A percentile compares a stretch with the other conserved stretches of the same genome.
Evolutionary conservation across 371 early-diverging fungal genomes (phyloP).

Genomic region (Haplosporangium sp.): DNA sequence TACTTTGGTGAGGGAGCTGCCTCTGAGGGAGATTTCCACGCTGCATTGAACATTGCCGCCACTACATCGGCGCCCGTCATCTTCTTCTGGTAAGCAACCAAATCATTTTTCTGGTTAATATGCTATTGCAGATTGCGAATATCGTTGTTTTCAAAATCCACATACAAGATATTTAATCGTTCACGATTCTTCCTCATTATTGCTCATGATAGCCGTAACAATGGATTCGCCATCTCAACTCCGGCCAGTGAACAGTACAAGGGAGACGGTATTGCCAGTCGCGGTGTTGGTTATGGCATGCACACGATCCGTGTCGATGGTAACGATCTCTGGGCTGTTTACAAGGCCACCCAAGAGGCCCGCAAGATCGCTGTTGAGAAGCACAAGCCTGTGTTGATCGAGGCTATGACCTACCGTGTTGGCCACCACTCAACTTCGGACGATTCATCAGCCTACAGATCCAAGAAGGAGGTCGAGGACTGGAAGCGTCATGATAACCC

Average conservation of each 20-base stretch:
- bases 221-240: conserved; percentile 98
- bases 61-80: conserved; percentile 92
- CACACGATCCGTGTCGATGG: conserved; percentile 97
- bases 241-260: conserved; percentile 95
- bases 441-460: conserved; percentile 95
- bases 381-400: conserved; percentile 92
- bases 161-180: not conserved
- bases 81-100: conserved; percentile 85
- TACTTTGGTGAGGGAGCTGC: conserved; percentile 99
- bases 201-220: conserved; percentile 82
- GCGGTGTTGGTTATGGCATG: conserved; percentile 97
- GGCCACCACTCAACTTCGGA: conserved; percentile 98
- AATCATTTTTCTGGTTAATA: not conserved
- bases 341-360: conserved; percentile 90
- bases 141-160: not conserved
- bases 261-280: conserved; percentile 95
- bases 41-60: conserved; percentile 97
- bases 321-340: conserved; percentile 97
- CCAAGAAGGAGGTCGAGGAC: conserved; percentile 90
- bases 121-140: not conserved
- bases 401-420: conserved; percentile 97
- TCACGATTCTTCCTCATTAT: not conserved
- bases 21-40: conserved; percentile 98
- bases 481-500: conserved; percentile 93
- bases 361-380: conserved; percentile 83